These are phyloP conservation scores for Alnus glutinosa DNA, from an alignment of 306 rosid genomes.

Conservation along the genomic window DNA sequence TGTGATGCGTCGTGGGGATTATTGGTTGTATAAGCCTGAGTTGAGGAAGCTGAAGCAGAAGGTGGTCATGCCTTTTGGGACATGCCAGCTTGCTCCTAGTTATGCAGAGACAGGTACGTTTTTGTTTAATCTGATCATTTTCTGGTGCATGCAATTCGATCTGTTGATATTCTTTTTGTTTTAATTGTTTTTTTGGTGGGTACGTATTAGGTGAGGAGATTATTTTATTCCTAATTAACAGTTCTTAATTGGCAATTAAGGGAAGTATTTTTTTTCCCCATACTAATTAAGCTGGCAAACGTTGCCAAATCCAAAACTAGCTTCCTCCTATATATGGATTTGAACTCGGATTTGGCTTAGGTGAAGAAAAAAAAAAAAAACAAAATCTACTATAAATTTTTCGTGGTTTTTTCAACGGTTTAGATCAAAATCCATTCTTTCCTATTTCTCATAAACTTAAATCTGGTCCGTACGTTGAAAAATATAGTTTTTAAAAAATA, in stretches of 20 bases:
- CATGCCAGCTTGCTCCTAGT: slow-evolving; percentile 66
- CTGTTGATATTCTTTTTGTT: no score
- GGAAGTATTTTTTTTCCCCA: not conserved
- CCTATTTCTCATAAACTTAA: no score
- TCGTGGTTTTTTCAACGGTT: no score
- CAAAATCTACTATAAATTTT: no score
- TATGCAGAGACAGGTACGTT: slow-evolving; percentile 62
- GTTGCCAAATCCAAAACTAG: not conserved
- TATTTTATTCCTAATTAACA: not conserved
- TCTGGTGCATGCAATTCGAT: not conserved
- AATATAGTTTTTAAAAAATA: no score
- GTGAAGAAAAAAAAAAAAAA: no score
- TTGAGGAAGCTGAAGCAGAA: slow-evolving; percentile 58
- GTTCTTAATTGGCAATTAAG: not conserved
- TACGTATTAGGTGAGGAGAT: not conserved
- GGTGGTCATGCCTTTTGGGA: slow-evolving; percentile 69
- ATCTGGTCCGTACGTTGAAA: no score
- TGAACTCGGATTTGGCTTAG: no score
- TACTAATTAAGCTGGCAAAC: not conserved
- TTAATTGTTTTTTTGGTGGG: not conserved
- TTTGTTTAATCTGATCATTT: slow-evolving; percentile 1
- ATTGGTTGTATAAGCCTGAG: slow-evolving; percentile 68
- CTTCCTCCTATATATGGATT: no score
- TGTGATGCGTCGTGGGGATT: slow-evolving; percentile 40
- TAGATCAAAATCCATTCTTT: no score